Conservation (phyloP, 164 flowering plant genomes). For the Aristolochia californica region DNA sequence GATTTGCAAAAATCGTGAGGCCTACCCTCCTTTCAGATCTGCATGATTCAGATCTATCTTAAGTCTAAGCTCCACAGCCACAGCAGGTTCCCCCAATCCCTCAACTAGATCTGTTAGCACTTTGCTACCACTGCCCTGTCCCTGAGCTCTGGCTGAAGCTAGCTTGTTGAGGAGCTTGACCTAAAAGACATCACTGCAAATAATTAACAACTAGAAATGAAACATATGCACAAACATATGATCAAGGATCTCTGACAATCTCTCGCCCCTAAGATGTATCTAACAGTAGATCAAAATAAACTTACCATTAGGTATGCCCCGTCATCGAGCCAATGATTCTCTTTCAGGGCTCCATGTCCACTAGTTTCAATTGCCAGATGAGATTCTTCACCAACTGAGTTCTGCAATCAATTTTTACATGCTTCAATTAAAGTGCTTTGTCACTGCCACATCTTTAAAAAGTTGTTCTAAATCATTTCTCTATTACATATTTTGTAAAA, state of each 20-base stretch:
- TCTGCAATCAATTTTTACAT: conserved; percentile 37
- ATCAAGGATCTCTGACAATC: too few species aligned
- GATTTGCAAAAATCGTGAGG: not conserved
- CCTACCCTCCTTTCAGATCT: conserved; percentile 87
- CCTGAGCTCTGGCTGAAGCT: conserved; percentile 83
- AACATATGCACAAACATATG: too few species aligned
- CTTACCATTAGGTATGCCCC: conserved; percentile 97
- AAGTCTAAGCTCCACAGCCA: conserved; percentile 74
- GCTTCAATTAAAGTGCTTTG: not conserved
- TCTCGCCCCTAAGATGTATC: not conserved
- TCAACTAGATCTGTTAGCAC: conserved; percentile 81
- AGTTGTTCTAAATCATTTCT: too few species aligned
- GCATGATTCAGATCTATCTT: conserved; percentile 77
- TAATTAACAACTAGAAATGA: too few species aligned
- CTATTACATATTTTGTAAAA: too few species aligned
- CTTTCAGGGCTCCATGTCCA: conserved; percentile 99
- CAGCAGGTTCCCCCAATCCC: conserved; percentile 75
- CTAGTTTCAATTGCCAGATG: conserved; percentile 98
- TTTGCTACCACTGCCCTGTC: conserved; percentile 67
- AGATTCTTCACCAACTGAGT: conserved; percentile 83
- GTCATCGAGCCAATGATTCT: conserved; percentile 98
- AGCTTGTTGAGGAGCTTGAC: conserved; percentile 92
- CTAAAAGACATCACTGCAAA: conserved; percentile 26
- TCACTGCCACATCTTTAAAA: too few species aligned
- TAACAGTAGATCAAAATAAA: not conserved